Conservation (phyloP, 108 stramenopile species). For the Cylindrotheca fusiformis region DNA sequence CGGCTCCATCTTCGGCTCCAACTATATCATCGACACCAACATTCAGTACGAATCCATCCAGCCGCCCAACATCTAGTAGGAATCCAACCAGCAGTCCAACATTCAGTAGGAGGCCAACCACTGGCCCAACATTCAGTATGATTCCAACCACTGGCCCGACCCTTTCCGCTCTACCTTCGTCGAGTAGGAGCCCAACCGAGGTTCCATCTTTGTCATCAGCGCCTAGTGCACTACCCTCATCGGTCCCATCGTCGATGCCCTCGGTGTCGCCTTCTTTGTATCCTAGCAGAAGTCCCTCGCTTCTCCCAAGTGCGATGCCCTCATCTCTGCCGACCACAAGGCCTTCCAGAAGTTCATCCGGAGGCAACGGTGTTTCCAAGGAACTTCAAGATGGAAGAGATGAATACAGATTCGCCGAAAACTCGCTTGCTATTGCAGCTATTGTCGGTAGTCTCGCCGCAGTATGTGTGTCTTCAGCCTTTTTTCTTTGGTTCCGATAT, state of each 20-base stretch:
- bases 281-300: neutral
- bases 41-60: no score
- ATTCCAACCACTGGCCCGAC: no score
- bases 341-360: conserved; percentile 1
- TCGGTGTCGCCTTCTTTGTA: neutral
- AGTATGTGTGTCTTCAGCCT: conserved; percentile 5
- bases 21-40: no score
- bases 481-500: conserved; percentile 8
- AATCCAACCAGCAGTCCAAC: no score
- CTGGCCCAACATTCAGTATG: neutral
- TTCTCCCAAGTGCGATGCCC: neutral
- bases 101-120: no score
- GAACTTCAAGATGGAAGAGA: neutral
- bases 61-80: no score
- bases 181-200: no score
- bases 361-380: no score
- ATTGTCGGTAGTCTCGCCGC: conserved; percentile 15
- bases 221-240: neutral
- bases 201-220: no score
- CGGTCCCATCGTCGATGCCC: neutral
- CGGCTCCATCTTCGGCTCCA: no score
- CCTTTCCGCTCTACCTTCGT: no score
- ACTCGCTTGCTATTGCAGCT: conserved; percentile 11
- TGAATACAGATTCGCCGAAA: conserved; percentile 1
- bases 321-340: neutral